Evolutionary conservation across 306 rosid genomes (phyloP), one percentile per base, ranked within the genome.

Genomic region (Coriaria nepalensis): DNA sequence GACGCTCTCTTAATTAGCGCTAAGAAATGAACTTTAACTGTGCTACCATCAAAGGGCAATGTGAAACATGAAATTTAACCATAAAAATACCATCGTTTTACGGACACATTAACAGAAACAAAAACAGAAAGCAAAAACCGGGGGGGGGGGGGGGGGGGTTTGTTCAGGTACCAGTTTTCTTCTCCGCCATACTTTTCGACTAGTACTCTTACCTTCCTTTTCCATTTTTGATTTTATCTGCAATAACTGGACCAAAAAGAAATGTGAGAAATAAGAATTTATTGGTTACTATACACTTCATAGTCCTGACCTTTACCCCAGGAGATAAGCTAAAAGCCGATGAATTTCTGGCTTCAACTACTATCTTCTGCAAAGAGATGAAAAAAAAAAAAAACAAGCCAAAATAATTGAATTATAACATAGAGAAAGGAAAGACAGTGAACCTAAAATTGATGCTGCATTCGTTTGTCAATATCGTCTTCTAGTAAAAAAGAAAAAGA

Each of bases 131-230:
- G 35, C n/a, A 13, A n/a, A 9, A 34, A 14, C n/a, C 9, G n/a
- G n/a, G n/a, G n/a, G n/a, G n/a, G n/a, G n/a, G n/a, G n/a, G n/a
- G n/a, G n/a, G n/a, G n/a, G n/a, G n/a, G n/a, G n/a, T n/a, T 35
- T 35, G 4, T 6, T n/a, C 10, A 15, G n/a, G n/a, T 76, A 88
- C 93, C 94, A 88, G 43, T 76, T 64, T 88, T 60, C 96, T 80
- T 64, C 95, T 73, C 52, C 82, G 74, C 96, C 95, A 83, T 35
- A 88, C 64, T 57, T 70, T 70, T 52, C 93, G 75, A 42, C 83
- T 81, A 29, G 58, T 52, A 56, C 12, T 44, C n/a, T 69, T 53
- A 55, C 12, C 45, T 29, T 61, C 75, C 55, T 47, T 76, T 40
- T 77, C 81, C 79, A 70, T 74, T 45, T 53, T 64, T 7, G 75